These are phyloP conservation scores for Euptelea pleiosperma DNA, from an alignment of 164 flowering plant species.

Conservation along the genomic window DNA sequence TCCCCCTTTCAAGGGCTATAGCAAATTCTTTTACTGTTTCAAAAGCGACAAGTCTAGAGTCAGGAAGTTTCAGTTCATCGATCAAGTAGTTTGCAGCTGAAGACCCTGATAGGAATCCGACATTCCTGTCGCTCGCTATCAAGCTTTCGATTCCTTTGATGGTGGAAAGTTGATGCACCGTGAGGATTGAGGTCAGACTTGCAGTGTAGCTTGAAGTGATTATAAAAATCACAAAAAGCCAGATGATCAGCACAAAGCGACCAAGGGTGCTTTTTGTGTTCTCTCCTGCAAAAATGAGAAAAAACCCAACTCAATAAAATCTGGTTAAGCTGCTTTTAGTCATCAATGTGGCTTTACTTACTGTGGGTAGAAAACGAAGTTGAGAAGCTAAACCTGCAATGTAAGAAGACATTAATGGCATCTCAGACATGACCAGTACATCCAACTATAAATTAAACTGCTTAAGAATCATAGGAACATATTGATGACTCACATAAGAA, in stretches of 20 bases:
- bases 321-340: background rate
- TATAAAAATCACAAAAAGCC: constrained; percentile 40
- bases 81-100: constrained; percentile 41
- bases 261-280: constrained; percentile 36
- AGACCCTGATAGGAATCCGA: constrained; percentile 57
- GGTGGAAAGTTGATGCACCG: constrained; percentile 42
- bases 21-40: constrained; percentile 45
- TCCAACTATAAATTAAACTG: too few species aligned
- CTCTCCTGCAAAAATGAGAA: constrained; percentile 26
- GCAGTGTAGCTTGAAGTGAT: constrained; percentile 42
- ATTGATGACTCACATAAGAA: too few species aligned
- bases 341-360: constrained; percentile 38
- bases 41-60: constrained; percentile 46
- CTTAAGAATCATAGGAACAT: too few species aligned
- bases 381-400: constrained; percentile 83
- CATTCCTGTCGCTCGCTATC: constrained; percentile 27
- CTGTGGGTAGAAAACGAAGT: constrained; percentile 70
- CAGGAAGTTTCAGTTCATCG: constrained; percentile 38
- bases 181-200: constrained; percentile 43
- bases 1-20: constrained; percentile 34
- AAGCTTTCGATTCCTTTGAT: constrained; percentile 52
- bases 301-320: background rate
- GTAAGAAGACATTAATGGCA: background rate
- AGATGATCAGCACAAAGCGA: constrained; percentile 31
- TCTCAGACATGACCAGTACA: too few species aligned